Evolutionary conservation across 148 eudicot species (phyloP), one percentile per base, ranked within the genome.

Genomic region (Oxyria digyna): DNA sequence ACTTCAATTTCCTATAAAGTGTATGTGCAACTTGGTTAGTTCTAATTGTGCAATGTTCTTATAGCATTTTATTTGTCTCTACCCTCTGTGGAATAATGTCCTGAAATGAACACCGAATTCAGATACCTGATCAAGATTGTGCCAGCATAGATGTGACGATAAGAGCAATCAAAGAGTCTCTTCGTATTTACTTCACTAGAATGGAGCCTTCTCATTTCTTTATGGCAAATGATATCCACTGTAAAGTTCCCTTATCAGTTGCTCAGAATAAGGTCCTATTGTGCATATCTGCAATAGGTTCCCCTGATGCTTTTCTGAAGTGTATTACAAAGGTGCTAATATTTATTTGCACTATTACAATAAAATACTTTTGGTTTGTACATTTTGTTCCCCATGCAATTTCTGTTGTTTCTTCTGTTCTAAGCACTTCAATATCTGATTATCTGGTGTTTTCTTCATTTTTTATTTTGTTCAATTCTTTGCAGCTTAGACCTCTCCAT

Each of bases 271-370:
- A 13, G 73, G 71, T 74, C 26, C 45, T 94, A n/a, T 80, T 94
- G 29, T 94, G 97, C 67, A 80, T 88, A 70, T 91, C 91, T 78
- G 99, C 89, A 23, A 87, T 94, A 70, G 99, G 96, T 48, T 91
- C 72, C 76, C 85, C 99, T 27, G 76, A 79, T 75, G 83, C 85
- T 29, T 94, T 94, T 69, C 79, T 85, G 78, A 80, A 80, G 81
- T 78, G 84, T 40, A 73, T 91, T 73, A 73, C 75, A 80, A 82
- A 75, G 99, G 99, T 91, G 78, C 26, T 35, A 33, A 52, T 26
- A 43, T 69, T 0, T 35, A 59, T 29, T 69, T 27, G 38, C 18
- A 17, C 18, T 27, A 37, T 24, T 31, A 69, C 55, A 42, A 48
- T 42, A 15, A 69, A 27, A 32, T 27, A 29, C 41, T 46, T 32